A percentile compares a stretch with the other conserved stretches of the same genome.
phyloP scores from a whole-genome alignment of 495 filamentous ascomycete genomes.

The Margaritispora aquatica region DNA sequence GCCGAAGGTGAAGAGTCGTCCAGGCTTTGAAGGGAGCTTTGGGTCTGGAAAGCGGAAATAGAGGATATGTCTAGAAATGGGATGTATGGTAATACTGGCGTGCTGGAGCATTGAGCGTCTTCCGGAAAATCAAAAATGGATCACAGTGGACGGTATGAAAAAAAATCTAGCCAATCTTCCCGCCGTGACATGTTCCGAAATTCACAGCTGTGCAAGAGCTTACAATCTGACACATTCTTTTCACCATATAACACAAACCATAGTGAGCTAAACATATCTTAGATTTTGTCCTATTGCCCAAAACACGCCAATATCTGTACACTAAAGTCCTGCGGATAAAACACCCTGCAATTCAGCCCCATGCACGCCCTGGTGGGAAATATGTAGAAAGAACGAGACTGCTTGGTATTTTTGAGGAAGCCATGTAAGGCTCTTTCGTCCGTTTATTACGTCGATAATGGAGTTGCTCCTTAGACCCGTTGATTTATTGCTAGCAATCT shows the following conservation, averaged over 20 bases:
- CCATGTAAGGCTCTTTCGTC: background rate
- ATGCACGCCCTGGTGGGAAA: background rate
- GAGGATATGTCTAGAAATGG: background rate
- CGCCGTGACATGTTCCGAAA: background rate
- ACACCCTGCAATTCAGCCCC: constrained; percentile 9
- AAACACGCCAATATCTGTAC: background rate
- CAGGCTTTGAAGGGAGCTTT: constrained; percentile 93
- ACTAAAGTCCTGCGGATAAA: background rate
- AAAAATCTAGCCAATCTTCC: no score
- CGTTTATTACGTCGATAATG: constrained; percentile 23
- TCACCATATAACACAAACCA: background rate
- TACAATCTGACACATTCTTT: background rate
- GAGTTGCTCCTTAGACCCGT: constrained; percentile 3
- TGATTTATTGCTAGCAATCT: no score
- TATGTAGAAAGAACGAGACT: background rate
- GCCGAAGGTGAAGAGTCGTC: constrained; percentile 47
- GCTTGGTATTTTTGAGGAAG: constrained; percentile 17
- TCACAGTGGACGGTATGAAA: background rate
- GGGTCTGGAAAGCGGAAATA: constrained; percentile 39
- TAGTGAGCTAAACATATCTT: background rate
- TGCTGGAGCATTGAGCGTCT: background rate
- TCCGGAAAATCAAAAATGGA: background rate
- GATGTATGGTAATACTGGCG: background rate
- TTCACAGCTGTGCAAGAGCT: background rate
- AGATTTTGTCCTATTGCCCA: background rate